Evolutionary conservation across 2,329 filamentous ascomycete genomes (phyloP).

Genomic region (Zymoseptoria pseudotritici): DNA sequence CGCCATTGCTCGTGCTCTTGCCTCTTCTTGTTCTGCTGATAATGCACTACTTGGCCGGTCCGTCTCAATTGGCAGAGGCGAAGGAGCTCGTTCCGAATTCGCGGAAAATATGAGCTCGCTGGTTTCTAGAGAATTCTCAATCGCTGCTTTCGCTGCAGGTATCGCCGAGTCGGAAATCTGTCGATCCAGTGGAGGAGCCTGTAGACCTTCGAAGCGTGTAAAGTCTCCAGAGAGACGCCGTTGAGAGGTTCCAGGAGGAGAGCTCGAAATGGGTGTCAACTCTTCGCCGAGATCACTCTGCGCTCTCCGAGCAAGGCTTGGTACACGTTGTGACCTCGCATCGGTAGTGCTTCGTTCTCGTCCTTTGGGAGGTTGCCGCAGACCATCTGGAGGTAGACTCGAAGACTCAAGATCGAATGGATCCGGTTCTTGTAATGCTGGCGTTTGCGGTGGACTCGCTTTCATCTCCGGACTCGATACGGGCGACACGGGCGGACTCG

Average conservation of each 20-base stretch:
- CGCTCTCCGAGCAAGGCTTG: slow-evolving; percentile 30
- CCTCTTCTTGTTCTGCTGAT: slow-evolving; percentile 62
- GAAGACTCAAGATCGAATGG: slow-evolving; percentile 56
- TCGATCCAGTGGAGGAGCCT: slow-evolving; percentile 34
- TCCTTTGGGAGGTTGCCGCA: neutral
- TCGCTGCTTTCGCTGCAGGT: slow-evolving; percentile 35
- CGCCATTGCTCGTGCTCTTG: slow-evolving; percentile 72
- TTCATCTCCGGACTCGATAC: slow-evolving; percentile 70
- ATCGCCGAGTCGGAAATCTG: slow-evolving; percentile 50
- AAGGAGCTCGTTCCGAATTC: slow-evolving; percentile 13
- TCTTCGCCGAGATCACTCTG: neutral
- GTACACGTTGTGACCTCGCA: slow-evolving; percentile 30
- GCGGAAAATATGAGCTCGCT: slow-evolving; percentile 18
- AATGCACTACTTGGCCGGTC: slow-evolving; percentile 67
- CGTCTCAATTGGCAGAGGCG: slow-evolving; percentile 15
- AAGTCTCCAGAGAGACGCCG: slow-evolving; percentile 8
- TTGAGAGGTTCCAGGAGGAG: slow-evolving; percentile 6
- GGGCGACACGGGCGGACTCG: slow-evolving; percentile 86
- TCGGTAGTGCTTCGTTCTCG: slow-evolving; percentile 2
- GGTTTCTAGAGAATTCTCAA: slow-evolving; percentile 28
- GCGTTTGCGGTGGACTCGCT: slow-evolving; percentile 36
- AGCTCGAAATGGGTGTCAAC: neutral
- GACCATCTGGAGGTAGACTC: slow-evolving; percentile 3
- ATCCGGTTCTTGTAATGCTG: slow-evolving; percentile 59
- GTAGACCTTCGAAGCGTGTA: neutral